phyloP scores from a whole-genome alignment of 2,329 filamentous ascomycete species.

The Penicillium sp. region DNA sequence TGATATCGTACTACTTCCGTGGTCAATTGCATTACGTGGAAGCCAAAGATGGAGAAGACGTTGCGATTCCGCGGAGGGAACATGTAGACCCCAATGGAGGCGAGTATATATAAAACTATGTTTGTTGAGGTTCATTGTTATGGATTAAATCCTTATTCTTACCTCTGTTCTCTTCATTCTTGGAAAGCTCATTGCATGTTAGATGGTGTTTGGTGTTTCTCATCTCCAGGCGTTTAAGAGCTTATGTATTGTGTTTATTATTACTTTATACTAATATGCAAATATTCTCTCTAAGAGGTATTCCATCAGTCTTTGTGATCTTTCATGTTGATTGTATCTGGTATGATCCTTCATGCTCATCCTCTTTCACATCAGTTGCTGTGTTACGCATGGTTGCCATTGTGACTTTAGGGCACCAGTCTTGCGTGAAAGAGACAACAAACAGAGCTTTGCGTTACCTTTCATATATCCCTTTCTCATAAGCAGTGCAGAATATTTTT shows the following conservation, averaged over 20 bases:
- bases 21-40: conserved; percentile 37
- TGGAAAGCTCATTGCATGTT: background rate
- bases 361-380: background rate
- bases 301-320: background rate
- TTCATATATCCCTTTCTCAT: background rate
- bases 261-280: background rate
- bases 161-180: conserved; percentile 2
- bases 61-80: conserved; percentile 37
- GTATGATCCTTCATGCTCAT: background rate
- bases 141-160: background rate
- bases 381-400: background rate
- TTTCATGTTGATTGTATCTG: background rate
- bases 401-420: too few relatives aligned
- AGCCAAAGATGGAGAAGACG: conserved; percentile 31
- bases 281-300: background rate
- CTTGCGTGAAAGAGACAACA: too few relatives aligned
- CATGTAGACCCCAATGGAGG: conserved; percentile 22
- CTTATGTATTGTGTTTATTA: background rate
- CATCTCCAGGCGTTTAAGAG: background rate
- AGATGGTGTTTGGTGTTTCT: conserved; percentile 2
- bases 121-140: background rate
- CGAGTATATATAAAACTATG: background rate
- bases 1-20: conserved; percentile 40
- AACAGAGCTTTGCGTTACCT: background rate
- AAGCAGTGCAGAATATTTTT: background rate